Conservation (phyloP, 179 eudicot species). For the Carnegiea gigantea region DNA sequence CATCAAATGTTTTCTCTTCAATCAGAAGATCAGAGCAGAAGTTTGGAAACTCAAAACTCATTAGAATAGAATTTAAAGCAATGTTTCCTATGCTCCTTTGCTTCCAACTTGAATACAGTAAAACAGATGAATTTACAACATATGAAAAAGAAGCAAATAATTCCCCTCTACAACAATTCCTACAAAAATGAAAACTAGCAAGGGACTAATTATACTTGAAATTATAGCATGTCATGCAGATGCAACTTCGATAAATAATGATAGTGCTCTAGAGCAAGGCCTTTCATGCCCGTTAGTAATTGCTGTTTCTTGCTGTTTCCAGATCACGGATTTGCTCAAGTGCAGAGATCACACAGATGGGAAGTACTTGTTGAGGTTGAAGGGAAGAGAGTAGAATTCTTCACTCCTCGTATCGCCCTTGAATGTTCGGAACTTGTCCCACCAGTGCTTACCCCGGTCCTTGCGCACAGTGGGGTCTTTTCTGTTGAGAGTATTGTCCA, state of each 20-base stretch:
- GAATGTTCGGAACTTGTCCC: conserved; percentile 81
- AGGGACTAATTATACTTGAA: conserved; percentile 35
- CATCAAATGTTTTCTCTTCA: too few relatives aligned
- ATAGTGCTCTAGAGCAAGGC: conserved; percentile 14
- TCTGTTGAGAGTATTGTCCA: conserved; percentile 66
- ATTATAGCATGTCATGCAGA: conserved; percentile 31
- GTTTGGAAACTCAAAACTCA: neutral
- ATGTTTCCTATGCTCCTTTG: conserved; percentile 19
- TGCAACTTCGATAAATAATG: conserved; percentile 26
- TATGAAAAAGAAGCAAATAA: conserved; percentile 27
- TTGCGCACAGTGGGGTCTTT: conserved; percentile 59
- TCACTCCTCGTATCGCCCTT: conserved; percentile 81
- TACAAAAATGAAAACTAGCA: conserved; percentile 31
- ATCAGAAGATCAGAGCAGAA: neutral
- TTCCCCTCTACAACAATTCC: conserved; percentile 33
- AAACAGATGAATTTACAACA: conserved; percentile 44
- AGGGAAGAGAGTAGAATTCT: conserved; percentile 83
- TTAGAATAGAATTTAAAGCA: neutral
- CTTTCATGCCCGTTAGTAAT: neutral
- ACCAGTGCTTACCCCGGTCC: conserved; percentile 93
- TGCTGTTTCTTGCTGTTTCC: neutral
- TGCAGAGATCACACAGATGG: conserved; percentile 54
- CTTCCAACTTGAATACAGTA: conserved; percentile 26
- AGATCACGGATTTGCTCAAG: too few relatives aligned
- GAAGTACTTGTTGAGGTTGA: conserved; percentile 90